A percentile compares a stretch with the other conserved stretches of the same genome.
Evolutionary conservation across 2,329 filamentous ascomycete species (phyloP).

Genomic region (Fusarium tupiense): DNA sequence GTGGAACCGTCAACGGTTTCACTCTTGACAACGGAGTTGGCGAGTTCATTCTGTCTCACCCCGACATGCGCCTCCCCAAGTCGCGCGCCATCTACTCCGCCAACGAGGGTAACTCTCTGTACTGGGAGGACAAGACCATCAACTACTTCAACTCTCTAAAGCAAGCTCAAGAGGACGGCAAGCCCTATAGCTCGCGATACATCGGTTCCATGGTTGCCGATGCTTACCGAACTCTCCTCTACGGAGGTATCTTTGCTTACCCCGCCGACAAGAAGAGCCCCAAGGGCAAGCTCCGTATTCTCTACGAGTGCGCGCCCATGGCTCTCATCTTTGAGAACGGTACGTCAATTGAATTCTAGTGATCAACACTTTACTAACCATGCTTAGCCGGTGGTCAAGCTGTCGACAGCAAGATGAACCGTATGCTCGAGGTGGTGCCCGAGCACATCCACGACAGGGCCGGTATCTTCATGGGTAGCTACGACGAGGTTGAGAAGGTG

Average conservation of each 20-base stretch:
- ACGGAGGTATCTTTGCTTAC: constrained; percentile 97
- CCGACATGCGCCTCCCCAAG: constrained; percentile 87
- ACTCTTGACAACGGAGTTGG: constrained; percentile 95
- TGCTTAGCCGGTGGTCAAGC: constrained; percentile 85
- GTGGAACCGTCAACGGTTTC: constrained; percentile 93
- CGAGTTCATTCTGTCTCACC: constrained; percentile 98
- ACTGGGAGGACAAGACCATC: constrained; percentile 91
- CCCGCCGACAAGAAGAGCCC: constrained; percentile 97
- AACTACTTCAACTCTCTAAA: constrained; percentile 92
- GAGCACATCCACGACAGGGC: constrained; percentile 95
- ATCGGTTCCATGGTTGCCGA: constrained; percentile 99
- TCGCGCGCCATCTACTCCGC: constrained; percentile 91
- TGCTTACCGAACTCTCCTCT: constrained; percentile 93
- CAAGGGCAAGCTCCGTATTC: constrained; percentile 95
- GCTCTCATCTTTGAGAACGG: constrained; percentile 99
- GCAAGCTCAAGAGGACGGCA: constrained; percentile 75
- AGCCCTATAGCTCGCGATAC: constrained; percentile 94
- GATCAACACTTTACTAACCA: constrained; percentile 44
- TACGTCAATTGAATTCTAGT: constrained; percentile 55
- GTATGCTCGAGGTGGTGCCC: constrained; percentile 89
- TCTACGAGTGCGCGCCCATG: constrained; percentile 99
- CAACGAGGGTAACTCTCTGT: constrained; percentile 97
- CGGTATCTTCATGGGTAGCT: constrained; percentile 95
- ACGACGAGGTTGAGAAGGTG: constrained; percentile 95
- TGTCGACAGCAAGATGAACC: constrained; percentile 87